These are phyloP conservation scores for Epipyxis sp. DNA, from an alignment of 108 stramenopile genomes.

Conservation along the genomic window DNA sequence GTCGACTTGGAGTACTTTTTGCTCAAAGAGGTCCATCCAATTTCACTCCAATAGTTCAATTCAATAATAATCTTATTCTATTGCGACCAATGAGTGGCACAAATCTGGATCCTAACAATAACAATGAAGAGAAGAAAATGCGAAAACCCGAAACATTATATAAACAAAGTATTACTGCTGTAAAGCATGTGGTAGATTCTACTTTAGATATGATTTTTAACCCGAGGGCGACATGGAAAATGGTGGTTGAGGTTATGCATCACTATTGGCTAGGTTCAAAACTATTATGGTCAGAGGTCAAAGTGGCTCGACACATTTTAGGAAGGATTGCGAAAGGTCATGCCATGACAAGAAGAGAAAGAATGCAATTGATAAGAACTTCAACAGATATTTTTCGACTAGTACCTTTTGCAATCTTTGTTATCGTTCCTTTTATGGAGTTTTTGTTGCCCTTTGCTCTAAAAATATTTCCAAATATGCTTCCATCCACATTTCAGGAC, in stretches of 20 bases:
- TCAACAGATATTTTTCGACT: constrained; percentile 91
- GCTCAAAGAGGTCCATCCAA: too few species aligned
- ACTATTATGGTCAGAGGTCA: constrained; percentile 82
- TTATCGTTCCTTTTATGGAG: constrained; percentile 97
- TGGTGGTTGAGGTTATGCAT: constrained; percentile 69
- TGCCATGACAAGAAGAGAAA: constrained; percentile 83
- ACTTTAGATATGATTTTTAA: background rate
- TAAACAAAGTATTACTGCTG: background rate
- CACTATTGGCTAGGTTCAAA: constrained; percentile 94
- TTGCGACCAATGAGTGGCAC: too few species aligned
- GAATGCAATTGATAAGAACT: constrained; percentile 90
- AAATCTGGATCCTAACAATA: too few species aligned
- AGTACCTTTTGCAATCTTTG: constrained; percentile 87
- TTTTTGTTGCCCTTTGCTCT: constrained; percentile 93
- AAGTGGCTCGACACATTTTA: constrained; percentile 75
- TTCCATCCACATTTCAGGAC: constrained; percentile 94
- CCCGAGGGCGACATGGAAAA: constrained; percentile 50
- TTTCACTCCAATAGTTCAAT: too few species aligned
- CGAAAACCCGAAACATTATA: too few species aligned
- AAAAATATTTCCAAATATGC: constrained; percentile 95
- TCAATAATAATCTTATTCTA: too few species aligned
- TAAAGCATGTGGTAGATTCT: background rate
- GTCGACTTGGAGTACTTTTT: too few species aligned
- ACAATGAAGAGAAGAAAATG: too few species aligned
- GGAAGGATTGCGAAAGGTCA: constrained; percentile 71